phyloP scores from a whole-genome alignment of 495 filamentous ascomycete species.

The Antarctomyces pellizariae region DNA sequence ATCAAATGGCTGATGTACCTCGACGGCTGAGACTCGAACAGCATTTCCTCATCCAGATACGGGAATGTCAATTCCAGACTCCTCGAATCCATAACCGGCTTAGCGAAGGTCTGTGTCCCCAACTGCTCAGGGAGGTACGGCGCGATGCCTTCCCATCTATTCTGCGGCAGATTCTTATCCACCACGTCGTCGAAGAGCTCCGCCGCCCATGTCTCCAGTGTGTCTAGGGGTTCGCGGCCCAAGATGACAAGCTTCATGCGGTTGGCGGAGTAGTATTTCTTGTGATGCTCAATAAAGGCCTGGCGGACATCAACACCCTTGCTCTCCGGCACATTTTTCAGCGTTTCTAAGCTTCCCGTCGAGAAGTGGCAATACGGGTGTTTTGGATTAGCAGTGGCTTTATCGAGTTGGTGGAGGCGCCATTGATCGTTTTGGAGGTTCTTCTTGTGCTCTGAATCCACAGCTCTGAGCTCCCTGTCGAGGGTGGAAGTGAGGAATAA shows the following conservation, averaged over 20 bases:
- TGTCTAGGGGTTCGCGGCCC: slow-evolving; percentile 71
- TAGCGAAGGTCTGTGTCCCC: slow-evolving; percentile 69
- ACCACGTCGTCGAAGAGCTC: slow-evolving; percentile 65
- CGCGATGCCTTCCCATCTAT: slow-evolving; percentile 55
- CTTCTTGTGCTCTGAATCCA: slow-evolving; percentile 99
- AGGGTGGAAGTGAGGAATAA: slow-evolving; percentile 78
- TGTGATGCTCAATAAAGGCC: slow-evolving; percentile 87
- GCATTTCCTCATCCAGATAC: slow-evolving; percentile 65
- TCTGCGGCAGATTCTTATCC: slow-evolving; percentile 67
- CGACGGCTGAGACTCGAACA: slow-evolving; percentile 67
- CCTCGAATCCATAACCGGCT: slow-evolving; percentile 85
- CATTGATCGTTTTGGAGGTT: slow-evolving; percentile 91
- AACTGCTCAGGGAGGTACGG: slow-evolving; percentile 45
- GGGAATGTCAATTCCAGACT: slow-evolving; percentile 73
- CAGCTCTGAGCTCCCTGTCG: slow-evolving; percentile 75
- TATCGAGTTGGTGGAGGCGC: slow-evolving; percentile 80
- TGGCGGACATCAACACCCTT: slow-evolving; percentile 71
- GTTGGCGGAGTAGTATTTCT: slow-evolving; percentile 83
- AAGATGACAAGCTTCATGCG: slow-evolving; percentile 86
- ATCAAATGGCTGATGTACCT: slow-evolving; percentile 85
- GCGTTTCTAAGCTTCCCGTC: slow-evolving; percentile 73
- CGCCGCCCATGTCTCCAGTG: slow-evolving; percentile 66
- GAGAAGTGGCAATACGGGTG: slow-evolving; percentile 96
- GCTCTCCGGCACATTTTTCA: slow-evolving; percentile 64
- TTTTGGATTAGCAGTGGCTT: slow-evolving; percentile 66